Evolutionary conservation across 768 basidiomycete genomes (phyloP).

Genomic region (Phlebiopsis gigantea): DNA sequence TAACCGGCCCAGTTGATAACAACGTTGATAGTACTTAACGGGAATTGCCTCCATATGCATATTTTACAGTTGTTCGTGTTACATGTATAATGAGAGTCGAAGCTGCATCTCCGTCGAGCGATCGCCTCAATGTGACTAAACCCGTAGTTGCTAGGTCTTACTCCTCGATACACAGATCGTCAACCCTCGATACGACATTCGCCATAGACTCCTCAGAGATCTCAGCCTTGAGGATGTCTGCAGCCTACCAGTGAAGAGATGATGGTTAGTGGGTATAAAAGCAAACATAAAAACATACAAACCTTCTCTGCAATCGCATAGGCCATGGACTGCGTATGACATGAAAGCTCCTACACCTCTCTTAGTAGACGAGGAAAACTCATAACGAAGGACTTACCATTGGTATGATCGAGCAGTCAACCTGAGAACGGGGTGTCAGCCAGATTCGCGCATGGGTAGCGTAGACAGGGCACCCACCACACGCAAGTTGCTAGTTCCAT

Average conservation of each 20-base stretch:
- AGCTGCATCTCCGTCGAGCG: no score
- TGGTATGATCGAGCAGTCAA: not conserved
- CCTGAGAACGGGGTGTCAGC: not conserved
- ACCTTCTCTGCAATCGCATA: constrained; percentile 8
- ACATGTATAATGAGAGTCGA: no score
- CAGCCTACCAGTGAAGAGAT: not conserved
- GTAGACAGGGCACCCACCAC: not conserved
- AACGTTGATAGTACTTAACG: no score
- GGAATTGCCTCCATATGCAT: no score
- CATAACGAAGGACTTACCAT: not conserved
- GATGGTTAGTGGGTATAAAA: not conserved
- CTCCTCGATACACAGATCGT: no score
- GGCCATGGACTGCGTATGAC: constrained; percentile 7
- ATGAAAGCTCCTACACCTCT: not conserved
- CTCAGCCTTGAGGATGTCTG: constrained; percentile 3
- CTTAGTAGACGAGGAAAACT: not conserved
- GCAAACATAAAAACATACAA: not conserved
- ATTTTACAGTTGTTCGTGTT: no score
- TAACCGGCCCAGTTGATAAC: no score
- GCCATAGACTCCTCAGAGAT: no score
- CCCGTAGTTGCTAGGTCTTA: no score
- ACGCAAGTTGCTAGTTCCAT: not conserved
- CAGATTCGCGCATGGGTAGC: not conserved
- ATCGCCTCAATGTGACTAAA: no score
- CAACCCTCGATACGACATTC: no score